Percentiles rank a stretch among this genome's conserved stretches.
These are phyloP conservation scores for Cryptococcus hybrid DNA, from an alignment of 1,284 basidiomycete species.

Conservation along the genomic window DNA sequence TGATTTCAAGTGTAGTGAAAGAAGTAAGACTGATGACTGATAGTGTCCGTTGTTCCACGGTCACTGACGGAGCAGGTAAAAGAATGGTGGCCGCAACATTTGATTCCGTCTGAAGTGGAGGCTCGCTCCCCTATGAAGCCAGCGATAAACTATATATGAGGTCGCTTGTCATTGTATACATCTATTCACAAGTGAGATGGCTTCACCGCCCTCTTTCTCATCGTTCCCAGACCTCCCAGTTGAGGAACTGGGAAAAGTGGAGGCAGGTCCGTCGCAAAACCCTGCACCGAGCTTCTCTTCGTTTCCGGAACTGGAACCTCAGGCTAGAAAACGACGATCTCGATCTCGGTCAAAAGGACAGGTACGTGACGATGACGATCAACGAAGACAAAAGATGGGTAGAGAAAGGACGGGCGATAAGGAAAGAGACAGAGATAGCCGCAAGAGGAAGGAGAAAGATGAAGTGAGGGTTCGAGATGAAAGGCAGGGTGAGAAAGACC, in stretches of 20 bases:
- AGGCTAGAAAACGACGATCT: not conserved
- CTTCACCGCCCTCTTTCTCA: slow-evolving; percentile 4
- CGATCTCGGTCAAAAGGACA: not conserved
- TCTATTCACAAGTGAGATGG: not conserved
- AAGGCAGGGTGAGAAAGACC: not conserved
- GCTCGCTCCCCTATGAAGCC: not conserved
- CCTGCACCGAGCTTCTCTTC: slow-evolving; percentile 14
- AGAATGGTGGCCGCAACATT: not conserved
- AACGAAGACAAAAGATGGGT: not conserved
- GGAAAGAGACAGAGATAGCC: not conserved
- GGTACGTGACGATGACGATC: not conserved
- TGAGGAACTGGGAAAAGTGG: too few relatives aligned
- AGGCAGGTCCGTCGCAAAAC: too few relatives aligned
- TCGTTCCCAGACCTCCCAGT: slow-evolving; percentile 7
- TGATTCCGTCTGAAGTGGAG: slow-evolving; percentile 2
- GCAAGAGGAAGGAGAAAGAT: slow-evolving; percentile 1
- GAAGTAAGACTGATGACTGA: too few relatives aligned
- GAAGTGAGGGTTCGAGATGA: not conserved
- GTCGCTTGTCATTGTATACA: too few relatives aligned
- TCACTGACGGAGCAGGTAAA: too few relatives aligned
- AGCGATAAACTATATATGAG: not conserved
- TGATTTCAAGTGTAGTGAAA: not conserved
- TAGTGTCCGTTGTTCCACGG: too few relatives aligned
- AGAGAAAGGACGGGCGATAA: not conserved
- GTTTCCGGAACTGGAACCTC: not conserved